Conservation (phyloP, 148 eudicot genomes). For the Fagopyrum esculentum region DNA sequence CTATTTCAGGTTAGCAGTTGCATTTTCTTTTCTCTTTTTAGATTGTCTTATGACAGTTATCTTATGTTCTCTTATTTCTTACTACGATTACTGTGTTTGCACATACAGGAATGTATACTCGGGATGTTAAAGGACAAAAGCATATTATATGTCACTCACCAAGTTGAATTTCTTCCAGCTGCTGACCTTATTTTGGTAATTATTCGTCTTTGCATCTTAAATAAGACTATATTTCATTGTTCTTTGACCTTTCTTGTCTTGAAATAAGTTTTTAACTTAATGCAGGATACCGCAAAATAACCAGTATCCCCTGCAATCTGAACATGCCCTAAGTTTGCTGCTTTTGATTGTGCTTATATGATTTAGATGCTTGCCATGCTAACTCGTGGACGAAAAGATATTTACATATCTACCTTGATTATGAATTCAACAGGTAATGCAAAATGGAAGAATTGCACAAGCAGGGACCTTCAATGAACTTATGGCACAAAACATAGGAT, state of each 20-base stretch:
- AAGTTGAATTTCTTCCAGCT: constrained; percentile 98
- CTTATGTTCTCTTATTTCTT: background rate
- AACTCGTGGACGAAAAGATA: background rate
- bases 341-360: too few species aligned
- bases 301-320: too few species aligned
- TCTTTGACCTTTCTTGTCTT: too few species aligned
- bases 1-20: constrained; percentile 64
- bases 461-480: constrained; percentile 84
- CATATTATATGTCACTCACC: constrained; percentile 84
- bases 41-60: background rate
- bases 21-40: background rate
- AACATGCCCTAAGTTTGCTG: too few species aligned
- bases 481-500: constrained; percentile 72
- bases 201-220: background rate
- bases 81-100: background rate
- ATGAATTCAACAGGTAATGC: constrained; percentile 63
- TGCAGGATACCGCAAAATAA: too few species aligned
- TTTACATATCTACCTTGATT: background rate
- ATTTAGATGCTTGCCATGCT: background rate
- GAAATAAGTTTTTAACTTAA: too few species aligned
- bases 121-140: constrained; percentile 86
- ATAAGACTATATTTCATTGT: background rate
- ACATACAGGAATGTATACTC: constrained; percentile 77
- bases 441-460: constrained; percentile 80
- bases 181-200: constrained; percentile 93